Evolutionary conservation across 176 grass and related monocot species (phyloP), one percentile per base, ranked within the genome.

Genomic region (Dendrocalamus sinicus): DNA sequence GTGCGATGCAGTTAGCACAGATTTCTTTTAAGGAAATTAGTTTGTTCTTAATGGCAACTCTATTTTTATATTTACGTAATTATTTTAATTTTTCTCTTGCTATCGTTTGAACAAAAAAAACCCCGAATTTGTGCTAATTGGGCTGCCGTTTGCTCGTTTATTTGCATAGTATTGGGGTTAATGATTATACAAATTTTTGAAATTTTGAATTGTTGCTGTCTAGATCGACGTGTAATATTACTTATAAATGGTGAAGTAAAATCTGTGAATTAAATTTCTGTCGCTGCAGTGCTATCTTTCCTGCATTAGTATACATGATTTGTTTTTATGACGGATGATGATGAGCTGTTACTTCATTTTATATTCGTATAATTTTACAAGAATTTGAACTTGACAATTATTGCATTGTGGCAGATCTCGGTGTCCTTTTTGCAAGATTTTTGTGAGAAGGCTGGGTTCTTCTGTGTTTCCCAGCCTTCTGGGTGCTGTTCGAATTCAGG

Each of bases 401-500:
- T 62, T 90, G 55, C 55, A 22, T 85, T 85, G 45, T 23, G 3
- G 15, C 76, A 89, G 82, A 89, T 61, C 73, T 23, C 70, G n/a
- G 22, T 79, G 68, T 67, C 39, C 6, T 26, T 84, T 68, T 30
- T n/a, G 20, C 43, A 80, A 41, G 0, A 72, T 1, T 52, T 47
- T 77, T 41, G 44, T 77, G 73, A 78, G 16, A 53, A 85, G 32
- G 12, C 32, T 77, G 24, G n/a, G 61, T 55, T 55, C 10, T 62
- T 75, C 48, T 61, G 59, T 41, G 67, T 3, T 76, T 50, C 43
- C 62, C 41, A 35, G 43, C 26, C 65, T 79, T 79, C 75, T 71
- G 8, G 26, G 52, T 51, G 28, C 61, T 53, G 60, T 52, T 76
- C n/a, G 37, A 23, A 19, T 75, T 53, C 20, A 76, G 86, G 80